Base-by-base conservation (phyloP, 306 rosid genomes). In the Acmispon strigosus region DNA sequence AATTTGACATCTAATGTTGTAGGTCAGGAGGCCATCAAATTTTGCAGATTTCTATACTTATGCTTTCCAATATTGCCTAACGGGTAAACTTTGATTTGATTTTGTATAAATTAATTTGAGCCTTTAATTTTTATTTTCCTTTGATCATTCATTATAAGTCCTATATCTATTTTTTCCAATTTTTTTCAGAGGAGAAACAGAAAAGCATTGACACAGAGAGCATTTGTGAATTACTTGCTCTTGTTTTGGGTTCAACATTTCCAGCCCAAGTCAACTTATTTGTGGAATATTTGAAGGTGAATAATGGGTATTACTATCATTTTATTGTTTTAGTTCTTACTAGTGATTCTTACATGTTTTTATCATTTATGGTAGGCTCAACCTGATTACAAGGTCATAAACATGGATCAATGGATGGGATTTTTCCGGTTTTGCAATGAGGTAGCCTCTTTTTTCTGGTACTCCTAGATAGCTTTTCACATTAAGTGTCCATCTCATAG, bases 381-480 rank as follows among this genome's bases (percentile, higher is more conserved):
- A 81, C 84, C 78, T 77, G 99, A 95, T 83, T 95, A 95, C 88
- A 89, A 95, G 79, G 99, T 95, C 74, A 80, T 95, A 79, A 95
- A 95, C 83, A 84, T 86, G 96, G 99, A 95, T 75, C 99, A 95
- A 24, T 91, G 97, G 99, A 86, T 85, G 96, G 99, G 96, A 10
- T 95, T 91, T 81, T 91, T 80, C 82, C 88, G 96, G 78, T 95
- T 95, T 84, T 95, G 99, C 86, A 85, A 91, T 3, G 96, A 95
- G 99, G 99, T 95, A 80, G 45, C 15, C 47, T 56, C 65, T 71
- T 68, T 68, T 57, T 24, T 59, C 45, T 76, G 24, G 34, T 27
- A 29, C 44, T 17, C 34, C 51, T 55, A 19, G 42, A 52, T 41
- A 70, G 57, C 65, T 55, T 27, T 24, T 27, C 41, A 45, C 13